Evolutionary conservation across 441 rosid species (phyloP).

Genomic region (Brassica balearica): DNA sequence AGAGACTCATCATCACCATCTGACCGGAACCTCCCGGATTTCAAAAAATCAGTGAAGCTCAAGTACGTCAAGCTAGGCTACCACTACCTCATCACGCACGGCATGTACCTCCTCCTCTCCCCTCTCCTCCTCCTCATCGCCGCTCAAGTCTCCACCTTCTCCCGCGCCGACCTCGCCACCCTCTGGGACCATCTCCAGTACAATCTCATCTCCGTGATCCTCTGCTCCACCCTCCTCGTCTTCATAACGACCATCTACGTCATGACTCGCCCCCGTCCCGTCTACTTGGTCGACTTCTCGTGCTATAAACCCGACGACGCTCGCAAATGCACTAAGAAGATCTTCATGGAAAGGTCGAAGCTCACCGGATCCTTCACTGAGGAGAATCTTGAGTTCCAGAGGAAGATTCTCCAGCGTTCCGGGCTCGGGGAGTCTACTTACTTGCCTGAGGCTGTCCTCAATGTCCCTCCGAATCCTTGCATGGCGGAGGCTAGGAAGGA

Average conservation of each 20-base stretch:
- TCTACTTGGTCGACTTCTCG: slow-evolving; percentile 58
- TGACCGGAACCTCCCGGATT: slow-evolving; percentile 57
- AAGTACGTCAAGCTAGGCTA: slow-evolving; percentile 69
- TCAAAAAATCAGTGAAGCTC: slow-evolving; percentile 60
- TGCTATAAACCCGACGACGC: slow-evolving; percentile 60
- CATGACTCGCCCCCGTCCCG: slow-evolving; percentile 59
- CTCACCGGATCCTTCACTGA: slow-evolving; percentile 54
- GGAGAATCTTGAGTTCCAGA: slow-evolving; percentile 58
- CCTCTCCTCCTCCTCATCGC: slow-evolving; percentile 51
- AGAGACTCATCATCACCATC: slow-evolving; percentile 4
- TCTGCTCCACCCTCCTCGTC: slow-evolving; percentile 57
- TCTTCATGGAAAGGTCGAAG: slow-evolving; percentile 51
- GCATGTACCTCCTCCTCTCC: slow-evolving; percentile 59
- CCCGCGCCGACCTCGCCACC: slow-evolving; percentile 51
- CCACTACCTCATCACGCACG: slow-evolving; percentile 67
- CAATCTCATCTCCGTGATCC: slow-evolving; percentile 58
- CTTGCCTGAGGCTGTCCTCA: slow-evolving; percentile 60
- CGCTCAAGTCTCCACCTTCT: slow-evolving; percentile 57
- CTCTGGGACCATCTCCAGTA: slow-evolving; percentile 60
- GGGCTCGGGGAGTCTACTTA: slow-evolving; percentile 64
- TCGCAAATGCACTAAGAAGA: slow-evolving; percentile 54
- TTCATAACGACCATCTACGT: slow-evolving; percentile 55
- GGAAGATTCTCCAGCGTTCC: slow-evolving; percentile 59
- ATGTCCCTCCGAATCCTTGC: slow-evolving; percentile 59
- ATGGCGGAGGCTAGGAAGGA: slow-evolving; percentile 63